These are phyloP conservation scores for Phytophthora quininea DNA, from an alignment of 352 stramenopile species.

Conservation along the genomic window DNA sequence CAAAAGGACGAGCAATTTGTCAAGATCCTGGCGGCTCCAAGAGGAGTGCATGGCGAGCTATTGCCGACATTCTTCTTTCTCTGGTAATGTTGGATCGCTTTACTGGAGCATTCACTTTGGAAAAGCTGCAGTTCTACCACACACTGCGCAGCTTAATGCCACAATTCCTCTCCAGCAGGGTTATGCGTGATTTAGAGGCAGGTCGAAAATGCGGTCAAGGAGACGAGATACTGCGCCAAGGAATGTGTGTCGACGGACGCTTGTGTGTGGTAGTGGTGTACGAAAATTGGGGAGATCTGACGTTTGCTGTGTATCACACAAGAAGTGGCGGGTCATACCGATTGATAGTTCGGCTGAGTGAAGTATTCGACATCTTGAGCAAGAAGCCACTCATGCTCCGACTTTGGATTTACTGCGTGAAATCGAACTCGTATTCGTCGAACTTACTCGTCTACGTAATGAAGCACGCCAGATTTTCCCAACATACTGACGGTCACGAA, in stretches of 20 bases:
- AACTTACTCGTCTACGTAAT: slow-evolving; percentile 52
- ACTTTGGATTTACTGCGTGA: slow-evolving; percentile 73
- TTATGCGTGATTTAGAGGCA: slow-evolving; percentile 60
- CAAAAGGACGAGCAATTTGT: slow-evolving; percentile 16
- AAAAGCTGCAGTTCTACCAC: slow-evolving; percentile 78
- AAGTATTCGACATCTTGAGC: slow-evolving; percentile 42
- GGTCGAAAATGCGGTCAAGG: slow-evolving; percentile 72
- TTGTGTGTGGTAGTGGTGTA: slow-evolving; percentile 64
- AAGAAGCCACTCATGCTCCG: slow-evolving; percentile 53
- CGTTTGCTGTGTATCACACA: slow-evolving; percentile 60
- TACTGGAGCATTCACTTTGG: slow-evolving; percentile 67
- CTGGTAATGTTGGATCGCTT: slow-evolving; percentile 76
- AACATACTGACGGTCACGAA: slow-evolving; percentile 12
- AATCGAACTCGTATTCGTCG: slow-evolving; percentile 68
- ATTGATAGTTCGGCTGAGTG: slow-evolving; percentile 36
- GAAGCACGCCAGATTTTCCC: slow-evolving; percentile 41
- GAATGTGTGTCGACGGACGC: slow-evolving; percentile 42
- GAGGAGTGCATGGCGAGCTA: slow-evolving; percentile 18
- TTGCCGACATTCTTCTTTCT: slow-evolving; percentile 57
- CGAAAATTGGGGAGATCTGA: slow-evolving; percentile 84
- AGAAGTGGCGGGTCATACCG: slow-evolving; percentile 37
- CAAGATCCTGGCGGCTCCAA: slow-evolving; percentile 22
- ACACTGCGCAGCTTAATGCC: slow-evolving; percentile 52
- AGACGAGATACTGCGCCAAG: slow-evolving; percentile 76
- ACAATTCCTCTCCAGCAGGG: slow-evolving; percentile 60